These are phyloP conservation scores for Apiotrichum akiyoshidainum DNA, from an alignment of 1,284 basidiomycete genomes.

Conservation along the genomic window DNA sequence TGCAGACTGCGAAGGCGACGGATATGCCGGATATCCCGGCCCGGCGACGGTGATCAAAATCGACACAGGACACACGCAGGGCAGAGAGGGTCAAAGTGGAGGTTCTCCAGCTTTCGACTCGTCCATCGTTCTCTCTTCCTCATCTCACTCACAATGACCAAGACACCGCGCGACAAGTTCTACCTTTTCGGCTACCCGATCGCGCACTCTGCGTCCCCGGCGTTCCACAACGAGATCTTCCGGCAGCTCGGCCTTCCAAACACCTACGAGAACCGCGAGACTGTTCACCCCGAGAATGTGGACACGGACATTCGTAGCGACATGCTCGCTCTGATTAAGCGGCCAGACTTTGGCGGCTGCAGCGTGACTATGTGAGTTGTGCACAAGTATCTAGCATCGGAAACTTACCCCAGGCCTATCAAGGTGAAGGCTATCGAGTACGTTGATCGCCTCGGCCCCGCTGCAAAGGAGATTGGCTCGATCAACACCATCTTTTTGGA, in stretches of 20 bases:
- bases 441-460: constrained; percentile 68
- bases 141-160: neutral
- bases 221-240: constrained; percentile 80
- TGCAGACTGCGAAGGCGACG: too few species aligned
- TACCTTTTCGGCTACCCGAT: constrained; percentile 85
- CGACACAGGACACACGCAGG: too few species aligned
- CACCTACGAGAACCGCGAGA: constrained; percentile 7
- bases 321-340: constrained; percentile 7
- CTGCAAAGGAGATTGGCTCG: constrained; percentile 74
- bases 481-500: constrained; percentile 77
- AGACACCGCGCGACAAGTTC: constrained; percentile 55
- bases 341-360: constrained; percentile 74
- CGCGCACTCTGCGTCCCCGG: constrained; percentile 78
- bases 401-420: constrained; percentile 58
- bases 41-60: too few species aligned
- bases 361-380: constrained; percentile 65
- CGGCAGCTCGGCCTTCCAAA: constrained; percentile 67
- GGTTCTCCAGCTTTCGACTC: too few species aligned
- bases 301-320: constrained; percentile 3
- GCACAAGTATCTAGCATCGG: neutral
- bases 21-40: too few species aligned
- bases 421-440: constrained; percentile 76
- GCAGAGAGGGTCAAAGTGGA: too few species aligned
- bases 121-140: too few species aligned
- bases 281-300: constrained; percentile 9